Evolutionary conservation across 192 early-diverging fungal species (phyloP), one percentile per base, ranked within the genome.

Genomic region (Podila minutissima): DNA sequence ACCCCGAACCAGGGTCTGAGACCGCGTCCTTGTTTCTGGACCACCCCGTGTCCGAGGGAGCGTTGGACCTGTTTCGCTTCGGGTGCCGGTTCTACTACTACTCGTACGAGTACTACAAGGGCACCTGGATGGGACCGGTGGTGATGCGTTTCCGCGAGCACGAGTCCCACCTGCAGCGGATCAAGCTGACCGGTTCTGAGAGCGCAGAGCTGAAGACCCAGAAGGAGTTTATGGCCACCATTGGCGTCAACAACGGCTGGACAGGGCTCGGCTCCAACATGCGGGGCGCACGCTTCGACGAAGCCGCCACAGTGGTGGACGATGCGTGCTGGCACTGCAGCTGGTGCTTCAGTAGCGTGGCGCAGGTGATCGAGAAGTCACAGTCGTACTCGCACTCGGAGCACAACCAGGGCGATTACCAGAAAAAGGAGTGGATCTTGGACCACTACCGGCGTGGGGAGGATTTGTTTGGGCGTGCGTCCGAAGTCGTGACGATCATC

Each of bases 71-170:
- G 13, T 71, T 71, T 12, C 48, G 62, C 2, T 24, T 64, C 5
- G 69, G 62, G 26, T 64, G 69, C 35, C 60, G 62, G 38, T 71
- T 64, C 29, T 71, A 64, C 24, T 64, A 71, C 50, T 64, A 64
- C 22, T 71, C 69, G 1, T 71, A 55, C 15, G 69, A 71, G 22
- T 71, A 61, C 33, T 61, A 61, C 17, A 48, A 71, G 11, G 48
- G 31, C 9, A 48, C 46, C 1, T 71, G 69, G 69, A 57, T 35
- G 19, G 62, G 69, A 20, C 61, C 62, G 0, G 62, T 71, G n/a
- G 33, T 64, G 11, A 31, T 55, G 4, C 62, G 61, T 6, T 71
- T 55, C 26, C 69, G 69, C 5, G 50, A n/a, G 1, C 41, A 20
- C 2, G 60, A 33, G 41, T 71, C 48, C 6, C 26, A 19, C 31